phyloP scores from a whole-genome alignment of 257 asterid genomes.

The Ligustrum vulgare region DNA sequence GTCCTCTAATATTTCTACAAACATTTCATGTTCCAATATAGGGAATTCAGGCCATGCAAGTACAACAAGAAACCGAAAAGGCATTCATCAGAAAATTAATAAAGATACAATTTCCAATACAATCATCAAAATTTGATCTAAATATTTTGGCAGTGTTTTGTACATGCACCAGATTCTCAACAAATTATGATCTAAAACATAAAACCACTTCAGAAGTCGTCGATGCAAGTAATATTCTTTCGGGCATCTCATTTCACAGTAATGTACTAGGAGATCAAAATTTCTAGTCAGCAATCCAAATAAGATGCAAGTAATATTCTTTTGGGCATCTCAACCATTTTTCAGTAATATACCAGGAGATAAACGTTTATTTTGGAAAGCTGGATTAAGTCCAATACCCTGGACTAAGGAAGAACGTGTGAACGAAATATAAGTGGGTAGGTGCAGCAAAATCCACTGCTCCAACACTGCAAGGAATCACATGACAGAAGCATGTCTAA shows the following conservation, averaged over 20 bases:
- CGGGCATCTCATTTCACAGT: neutral
- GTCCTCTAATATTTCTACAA: neutral
- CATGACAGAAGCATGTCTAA: neutral
- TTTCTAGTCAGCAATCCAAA: neutral
- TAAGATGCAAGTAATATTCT: neutral
- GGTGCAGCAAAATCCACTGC: conserved; percentile 94
- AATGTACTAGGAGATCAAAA: neutral
- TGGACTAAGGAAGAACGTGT: conserved; percentile 42
- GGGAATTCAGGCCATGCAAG: too few relatives aligned
- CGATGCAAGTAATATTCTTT: neutral
- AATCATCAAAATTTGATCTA: neutral
- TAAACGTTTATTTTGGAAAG: neutral
- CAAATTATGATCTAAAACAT: neutral
- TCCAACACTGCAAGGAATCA: conserved; percentile 75
- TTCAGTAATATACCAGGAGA: neutral
- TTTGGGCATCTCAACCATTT: neutral
- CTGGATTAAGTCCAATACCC: conserved; percentile 30
- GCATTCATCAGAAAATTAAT: neutral
- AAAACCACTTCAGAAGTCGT: neutral
- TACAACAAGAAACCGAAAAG: neutral
- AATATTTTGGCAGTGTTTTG: too few relatives aligned
- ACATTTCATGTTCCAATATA: neutral
- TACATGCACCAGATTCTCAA: neutral
- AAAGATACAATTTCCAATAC: neutral
- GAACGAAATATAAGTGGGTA: conserved; percentile 86